Evolutionary conservation across 257 asterid genomes (phyloP).

Genomic region (Solanum pennellii): DNA sequence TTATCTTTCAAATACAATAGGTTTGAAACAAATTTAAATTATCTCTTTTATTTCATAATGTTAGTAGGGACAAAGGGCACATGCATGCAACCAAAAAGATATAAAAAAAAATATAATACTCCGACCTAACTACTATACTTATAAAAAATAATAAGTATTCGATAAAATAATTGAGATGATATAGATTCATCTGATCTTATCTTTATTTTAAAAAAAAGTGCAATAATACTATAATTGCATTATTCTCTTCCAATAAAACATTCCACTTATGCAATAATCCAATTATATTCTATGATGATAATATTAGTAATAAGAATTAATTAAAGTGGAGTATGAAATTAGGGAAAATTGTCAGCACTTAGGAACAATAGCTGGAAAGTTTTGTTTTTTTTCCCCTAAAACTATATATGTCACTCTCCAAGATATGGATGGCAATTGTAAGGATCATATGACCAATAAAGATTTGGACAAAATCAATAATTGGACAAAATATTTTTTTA

Average conservation of each 20-base stretch:
- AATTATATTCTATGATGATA: not conserved
- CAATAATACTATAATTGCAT: not conserved
- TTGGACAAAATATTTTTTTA: constrained; percentile 20
- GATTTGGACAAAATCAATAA: constrained; percentile 39
- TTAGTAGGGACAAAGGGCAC: not conserved
- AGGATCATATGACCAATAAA: constrained; percentile 16
- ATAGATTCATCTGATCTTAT: not conserved
- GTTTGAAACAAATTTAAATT: not conserved
- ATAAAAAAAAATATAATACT: not conserved
- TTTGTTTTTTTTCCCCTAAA: constrained; percentile 26
- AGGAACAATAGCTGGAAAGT: constrained; percentile 13
- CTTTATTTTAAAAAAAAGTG: not conserved
- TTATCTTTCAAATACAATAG: not conserved
- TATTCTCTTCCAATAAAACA: not conserved
- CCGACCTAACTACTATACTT: not conserved
- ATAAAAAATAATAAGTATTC: not conserved
- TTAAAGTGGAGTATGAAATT: constrained; percentile 4
- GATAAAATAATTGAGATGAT: not conserved
- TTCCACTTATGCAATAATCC: not conserved
- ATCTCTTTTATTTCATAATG: not conserved
- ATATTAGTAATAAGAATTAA: not conserved
- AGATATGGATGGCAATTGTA: constrained; percentile 12
- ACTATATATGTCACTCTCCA: constrained; percentile 29
- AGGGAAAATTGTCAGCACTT: constrained; percentile 9
- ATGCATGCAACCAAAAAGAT: not conserved